Conservation (phyloP, 2,329 filamentous ascomycete species). For the Aspergillus piperis region DNA sequence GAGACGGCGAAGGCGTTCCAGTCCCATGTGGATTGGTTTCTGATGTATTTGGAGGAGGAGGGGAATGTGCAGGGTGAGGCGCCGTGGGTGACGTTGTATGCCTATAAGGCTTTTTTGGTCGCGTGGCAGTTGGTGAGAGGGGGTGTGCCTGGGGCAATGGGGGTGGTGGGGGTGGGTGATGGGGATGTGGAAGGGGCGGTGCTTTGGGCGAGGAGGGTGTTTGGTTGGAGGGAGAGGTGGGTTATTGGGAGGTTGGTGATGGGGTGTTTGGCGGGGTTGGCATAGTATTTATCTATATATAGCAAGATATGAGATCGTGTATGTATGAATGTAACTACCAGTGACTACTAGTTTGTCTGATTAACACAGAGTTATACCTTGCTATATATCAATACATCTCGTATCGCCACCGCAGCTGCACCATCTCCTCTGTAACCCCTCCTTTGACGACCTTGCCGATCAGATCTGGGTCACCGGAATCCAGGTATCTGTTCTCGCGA, state of each 20-base stretch:
- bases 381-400: constrained; percentile 42
- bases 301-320: too few relatives aligned
- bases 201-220: constrained; percentile 36
- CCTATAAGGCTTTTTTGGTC: constrained; percentile 46
- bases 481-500: constrained; percentile 43
- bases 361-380: too few relatives aligned
- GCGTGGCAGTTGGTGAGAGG: constrained; percentile 42
- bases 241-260: constrained; percentile 36
- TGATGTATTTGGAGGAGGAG: constrained; percentile 36
- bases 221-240: constrained; percentile 33
- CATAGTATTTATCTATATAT: too few relatives aligned
- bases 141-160: constrained; percentile 36
- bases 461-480: constrained; percentile 38
- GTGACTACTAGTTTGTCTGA: too few relatives aligned
- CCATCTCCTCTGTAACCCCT: constrained; percentile 49
- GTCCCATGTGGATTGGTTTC: constrained; percentile 44
- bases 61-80: constrained; percentile 33
- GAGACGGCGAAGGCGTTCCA: constrained; percentile 32
- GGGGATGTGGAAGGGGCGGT: constrained; percentile 29
- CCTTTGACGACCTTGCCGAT: constrained; percentile 45
- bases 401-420: constrained; percentile 46
- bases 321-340: too few relatives aligned
- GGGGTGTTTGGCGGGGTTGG: constrained; percentile 28
- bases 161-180: constrained; percentile 33
- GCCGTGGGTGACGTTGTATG: constrained; percentile 44